These are phyloP conservation scores for Aureobasidium melanogenum DNA, from an alignment of 2,329 filamentous ascomycete genomes.

Conservation along the genomic window DNA sequence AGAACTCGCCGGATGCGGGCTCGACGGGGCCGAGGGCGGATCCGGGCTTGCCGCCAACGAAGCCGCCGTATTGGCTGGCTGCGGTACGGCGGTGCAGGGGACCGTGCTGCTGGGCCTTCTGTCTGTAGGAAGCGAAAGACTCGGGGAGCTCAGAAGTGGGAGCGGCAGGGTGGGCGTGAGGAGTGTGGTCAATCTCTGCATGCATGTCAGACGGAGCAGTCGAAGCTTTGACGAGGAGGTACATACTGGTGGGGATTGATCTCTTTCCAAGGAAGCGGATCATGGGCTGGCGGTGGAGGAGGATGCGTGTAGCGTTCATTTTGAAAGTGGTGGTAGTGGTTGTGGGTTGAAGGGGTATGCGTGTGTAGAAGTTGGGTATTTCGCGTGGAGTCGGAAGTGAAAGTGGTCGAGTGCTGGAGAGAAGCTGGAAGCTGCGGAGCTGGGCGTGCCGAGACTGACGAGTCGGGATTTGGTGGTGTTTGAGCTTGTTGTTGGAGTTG, in stretches of 20 bases:
- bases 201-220: background rate
- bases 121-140: conserved; percentile 67
- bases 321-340: conserved; percentile 14
- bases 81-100: conserved; percentile 40
- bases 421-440: conserved; percentile 5
- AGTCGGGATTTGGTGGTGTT: background rate
- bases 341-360: background rate
- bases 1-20: conserved; percentile 65
- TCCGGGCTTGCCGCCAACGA: conserved; percentile 55
- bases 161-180: conserved; percentile 63
- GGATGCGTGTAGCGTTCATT: conserved; percentile 39
- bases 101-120: conserved; percentile 69
- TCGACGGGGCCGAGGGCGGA: conserved; percentile 62
- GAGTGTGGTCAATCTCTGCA: conserved; percentile 64
- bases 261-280: conserved; percentile 45
- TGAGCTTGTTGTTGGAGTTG: background rate
- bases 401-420: background rate
- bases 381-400: background rate
- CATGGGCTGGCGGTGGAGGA: conserved; percentile 42
- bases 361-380: background rate
- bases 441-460: background rate
- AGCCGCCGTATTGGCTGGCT: conserved; percentile 24
- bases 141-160: conserved; percentile 56
- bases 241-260: conserved; percentile 35
- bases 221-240: background rate